phyloP scores from a whole-genome alignment of 2,329 filamentous ascomycete species.

The Fusarium longipes region DNA sequence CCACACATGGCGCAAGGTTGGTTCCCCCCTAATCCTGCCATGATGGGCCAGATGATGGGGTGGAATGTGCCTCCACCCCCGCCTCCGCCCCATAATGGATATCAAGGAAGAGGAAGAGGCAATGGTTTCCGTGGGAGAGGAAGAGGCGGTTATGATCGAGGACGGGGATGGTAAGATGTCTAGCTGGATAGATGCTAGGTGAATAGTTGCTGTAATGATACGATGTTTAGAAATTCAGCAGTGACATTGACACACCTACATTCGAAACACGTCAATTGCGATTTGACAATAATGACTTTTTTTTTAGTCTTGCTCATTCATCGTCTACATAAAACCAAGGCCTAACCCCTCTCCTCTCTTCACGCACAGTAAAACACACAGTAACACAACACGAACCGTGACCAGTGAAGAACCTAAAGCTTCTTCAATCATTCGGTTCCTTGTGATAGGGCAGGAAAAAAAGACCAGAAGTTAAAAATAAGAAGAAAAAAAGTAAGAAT shows the following conservation, averaged over 20 bases:
- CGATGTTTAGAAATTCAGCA: neutral
- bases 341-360: slow-evolving; percentile 19
- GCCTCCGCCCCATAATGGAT: slow-evolving; percentile 40
- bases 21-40: slow-evolving; percentile 45
- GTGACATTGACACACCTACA: neutral
- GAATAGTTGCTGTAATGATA: neutral
- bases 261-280: neutral
- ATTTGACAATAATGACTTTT: slow-evolving; percentile 46
- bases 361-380: slow-evolving; percentile 23
- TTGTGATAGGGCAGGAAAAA: slow-evolving; percentile 8
- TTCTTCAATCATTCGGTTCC: slow-evolving; percentile 23
- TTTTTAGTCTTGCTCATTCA: slow-evolving; percentile 48
- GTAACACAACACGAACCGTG: slow-evolving; percentile 23
- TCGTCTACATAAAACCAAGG: slow-evolving; percentile 47
- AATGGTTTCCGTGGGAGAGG: slow-evolving; percentile 46
- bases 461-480: slow-evolving; percentile 30
- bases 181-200: neutral
- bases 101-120: slow-evolving; percentile 40
- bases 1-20: slow-evolving; percentile 43
- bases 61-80: slow-evolving; percentile 44
- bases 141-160: slow-evolving; percentile 50
- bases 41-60: slow-evolving; percentile 45
- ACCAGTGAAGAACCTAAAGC: slow-evolving; percentile 23
- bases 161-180: slow-evolving; percentile 42
- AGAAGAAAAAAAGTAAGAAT: slow-evolving; percentile 32